Percentiles rank a stretch among this genome's conserved stretches.
Conservation (phyloP, 352 stramenopile species). For the Pythium monospermum region DNA sequence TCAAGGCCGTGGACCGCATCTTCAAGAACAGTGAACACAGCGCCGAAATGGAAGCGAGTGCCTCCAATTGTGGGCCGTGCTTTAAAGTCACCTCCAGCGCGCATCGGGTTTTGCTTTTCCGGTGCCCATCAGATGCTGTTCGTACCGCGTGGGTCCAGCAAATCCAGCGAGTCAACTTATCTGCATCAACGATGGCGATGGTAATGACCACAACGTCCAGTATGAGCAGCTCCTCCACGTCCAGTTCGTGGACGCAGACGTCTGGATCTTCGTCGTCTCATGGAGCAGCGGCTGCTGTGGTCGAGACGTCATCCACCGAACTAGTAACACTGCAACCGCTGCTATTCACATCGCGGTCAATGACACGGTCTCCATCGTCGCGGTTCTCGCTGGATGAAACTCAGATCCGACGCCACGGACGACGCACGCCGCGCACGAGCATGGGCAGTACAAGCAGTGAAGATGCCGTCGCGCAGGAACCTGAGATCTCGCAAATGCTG, state of each 20-base stretch:
- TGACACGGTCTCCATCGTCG: neutral
- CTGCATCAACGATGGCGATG: too few species aligned
- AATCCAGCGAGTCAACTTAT: slow-evolving; percentile 14
- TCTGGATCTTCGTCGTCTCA: too few species aligned
- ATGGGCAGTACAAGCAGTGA: slow-evolving; percentile 5
- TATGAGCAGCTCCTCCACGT: neutral
- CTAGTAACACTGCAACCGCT: too few species aligned
- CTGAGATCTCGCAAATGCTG: slow-evolving; percentile 56
- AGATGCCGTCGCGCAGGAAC: slow-evolving; percentile 20
- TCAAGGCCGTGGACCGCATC: slow-evolving; percentile 36
- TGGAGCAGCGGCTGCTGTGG: too few species aligned
- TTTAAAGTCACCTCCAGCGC: slow-evolving; percentile 37
- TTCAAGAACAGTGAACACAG: slow-evolving; percentile 28
- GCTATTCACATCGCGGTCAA: slow-evolving; percentile 5
- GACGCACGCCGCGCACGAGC: neutral
- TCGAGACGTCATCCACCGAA: too few species aligned
- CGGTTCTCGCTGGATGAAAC: slow-evolving; percentile 24
- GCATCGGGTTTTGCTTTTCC: slow-evolving; percentile 34
- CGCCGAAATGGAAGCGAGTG: slow-evolving; percentile 14
- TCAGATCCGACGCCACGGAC: slow-evolving; percentile 5
- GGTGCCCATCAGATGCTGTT: slow-evolving; percentile 15
- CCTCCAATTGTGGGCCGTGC: slow-evolving; percentile 34
- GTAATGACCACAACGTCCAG: neutral
- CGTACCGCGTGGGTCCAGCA: slow-evolving; percentile 20
- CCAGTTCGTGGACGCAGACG: neutral